Base-by-base conservation (phyloP, 345 rosid species). In the Mercurialis annua region DNA sequence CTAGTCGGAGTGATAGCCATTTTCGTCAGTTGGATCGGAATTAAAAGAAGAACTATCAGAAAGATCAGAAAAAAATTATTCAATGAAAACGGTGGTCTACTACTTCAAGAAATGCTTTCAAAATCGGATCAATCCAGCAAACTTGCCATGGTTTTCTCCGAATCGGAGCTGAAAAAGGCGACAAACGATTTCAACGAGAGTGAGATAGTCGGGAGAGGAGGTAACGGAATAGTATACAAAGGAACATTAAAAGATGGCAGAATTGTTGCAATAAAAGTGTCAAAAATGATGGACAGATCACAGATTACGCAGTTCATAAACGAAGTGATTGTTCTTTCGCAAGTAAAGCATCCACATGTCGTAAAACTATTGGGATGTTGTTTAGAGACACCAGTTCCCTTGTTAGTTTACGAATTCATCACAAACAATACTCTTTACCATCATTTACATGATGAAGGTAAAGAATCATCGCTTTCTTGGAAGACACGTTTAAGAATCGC, bases 121-220 rank as follows among this genome's bases (percentile, higher is more conserved):
- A 34, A 65, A 34, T 30, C 11, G 29, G 63, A 51, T 42, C 14
- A 64, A 5, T 26, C 51, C 33, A 10, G 12, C 18, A 53, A 20
- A 59, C 11, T 34, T 7, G 69, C 75, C 10, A 73, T 57, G 63
- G 66, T 78, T 11, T 72, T 75, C 23, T 48, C 42, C 0, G 71
- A 43, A 21, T 61, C 68, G 9, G 79, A 81, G 50, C 80, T 80
- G n/a, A 67, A 68, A 24, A 81, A 58, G 30, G 81, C 81, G 0
- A 74, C 81, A 20, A 59, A 76, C 26, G 76, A 78, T 53, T 83
- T 69, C 10, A 43, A 66, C 47, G 6, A 76, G 14, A 40, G 8
- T 40, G 44, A 40, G 11, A 81, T 78, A 34, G 71, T 83, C 9
- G 83, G 76, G 5, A 59, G 42, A 33, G 73, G 82, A 43, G 79